phyloP scores from a whole-genome alignment of 345 rosid genomes.

The Arabidopsis arenosa region DNA sequence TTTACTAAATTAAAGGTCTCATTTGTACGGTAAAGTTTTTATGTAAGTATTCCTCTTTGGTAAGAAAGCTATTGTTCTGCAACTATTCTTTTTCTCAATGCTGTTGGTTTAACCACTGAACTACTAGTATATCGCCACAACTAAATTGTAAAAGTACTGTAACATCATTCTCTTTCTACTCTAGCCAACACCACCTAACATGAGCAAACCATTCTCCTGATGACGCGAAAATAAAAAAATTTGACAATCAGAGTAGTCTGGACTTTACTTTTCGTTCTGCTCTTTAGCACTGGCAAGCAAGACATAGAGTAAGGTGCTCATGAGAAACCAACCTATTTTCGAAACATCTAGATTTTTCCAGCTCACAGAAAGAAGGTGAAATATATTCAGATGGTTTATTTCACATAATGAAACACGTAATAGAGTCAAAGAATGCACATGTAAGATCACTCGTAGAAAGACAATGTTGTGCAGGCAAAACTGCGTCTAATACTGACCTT shows the following conservation, averaged over 20 bases:
- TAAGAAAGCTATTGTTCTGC: background rate
- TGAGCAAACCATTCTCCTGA: conserved; percentile 7
- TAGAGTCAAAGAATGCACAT: conserved; percentile 23
- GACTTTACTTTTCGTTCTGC: background rate
- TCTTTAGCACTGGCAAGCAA: conserved; percentile 1
- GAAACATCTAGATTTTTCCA: background rate
- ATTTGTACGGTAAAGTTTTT: no score
- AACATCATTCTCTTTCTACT: background rate
- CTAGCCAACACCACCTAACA: conserved; percentile 2
- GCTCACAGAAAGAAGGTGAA: conserved; percentile 21
- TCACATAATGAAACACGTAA: no score
- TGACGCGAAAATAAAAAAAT: background rate
- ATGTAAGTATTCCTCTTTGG: background rate
- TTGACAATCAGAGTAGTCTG: background rate
- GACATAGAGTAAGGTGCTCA: background rate
- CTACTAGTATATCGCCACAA: background rate
- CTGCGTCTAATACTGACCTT: conserved; percentile 68
- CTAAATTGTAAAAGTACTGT: background rate
- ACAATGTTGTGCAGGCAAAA: conserved; percentile 26
- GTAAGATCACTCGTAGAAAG: conserved; percentile 1
- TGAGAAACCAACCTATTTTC: background rate
- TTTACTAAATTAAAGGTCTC: background rate
- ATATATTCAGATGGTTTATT: background rate
- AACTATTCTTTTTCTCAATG: background rate
- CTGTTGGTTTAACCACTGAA: background rate